Evolutionary conservation across 345 rosid species (phyloP).

Genomic region (Jatropha curcas): DNA sequence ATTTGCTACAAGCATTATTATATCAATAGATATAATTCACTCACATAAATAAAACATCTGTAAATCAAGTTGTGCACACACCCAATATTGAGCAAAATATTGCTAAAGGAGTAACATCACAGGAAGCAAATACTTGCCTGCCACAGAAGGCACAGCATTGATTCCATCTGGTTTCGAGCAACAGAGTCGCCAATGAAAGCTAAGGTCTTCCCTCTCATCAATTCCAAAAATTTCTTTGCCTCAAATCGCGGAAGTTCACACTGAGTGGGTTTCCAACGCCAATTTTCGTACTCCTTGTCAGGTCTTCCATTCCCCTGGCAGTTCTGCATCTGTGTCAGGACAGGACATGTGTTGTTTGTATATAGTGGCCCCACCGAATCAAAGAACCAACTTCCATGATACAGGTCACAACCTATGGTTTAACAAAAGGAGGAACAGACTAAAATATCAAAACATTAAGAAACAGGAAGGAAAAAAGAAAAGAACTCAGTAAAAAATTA

Average conservation of each 20-base stretch:
- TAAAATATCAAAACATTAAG: conserved; percentile 5
- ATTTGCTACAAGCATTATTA: neutral
- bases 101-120: neutral
- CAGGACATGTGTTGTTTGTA: conserved; percentile 92
- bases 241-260: conserved; percentile 95
- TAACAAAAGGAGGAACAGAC: conserved; percentile 16
- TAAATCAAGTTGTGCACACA: neutral
- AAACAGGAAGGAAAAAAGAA: neutral
- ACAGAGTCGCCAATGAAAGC: conserved; percentile 96
- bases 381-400: conserved; percentile 80
- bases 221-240: conserved; percentile 76
- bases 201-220: conserved; percentile 91
- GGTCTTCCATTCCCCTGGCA: conserved; percentile 99
- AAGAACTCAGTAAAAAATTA: neutral
- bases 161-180: conserved; percentile 99
- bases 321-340: conserved; percentile 94
- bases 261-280: conserved; percentile 90
- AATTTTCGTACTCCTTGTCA: conserved; percentile 85
- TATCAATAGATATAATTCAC: neutral
- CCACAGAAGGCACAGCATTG: conserved; percentile 97
- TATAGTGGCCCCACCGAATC: conserved; percentile 76
- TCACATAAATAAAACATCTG: neutral
- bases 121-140: conserved; percentile 60
- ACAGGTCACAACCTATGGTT: conserved; percentile 78
- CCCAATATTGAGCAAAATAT: neutral